Conservation (phyloP, 495 filamentous ascomycete species). For the Mytilinidion resinicola region DNA sequence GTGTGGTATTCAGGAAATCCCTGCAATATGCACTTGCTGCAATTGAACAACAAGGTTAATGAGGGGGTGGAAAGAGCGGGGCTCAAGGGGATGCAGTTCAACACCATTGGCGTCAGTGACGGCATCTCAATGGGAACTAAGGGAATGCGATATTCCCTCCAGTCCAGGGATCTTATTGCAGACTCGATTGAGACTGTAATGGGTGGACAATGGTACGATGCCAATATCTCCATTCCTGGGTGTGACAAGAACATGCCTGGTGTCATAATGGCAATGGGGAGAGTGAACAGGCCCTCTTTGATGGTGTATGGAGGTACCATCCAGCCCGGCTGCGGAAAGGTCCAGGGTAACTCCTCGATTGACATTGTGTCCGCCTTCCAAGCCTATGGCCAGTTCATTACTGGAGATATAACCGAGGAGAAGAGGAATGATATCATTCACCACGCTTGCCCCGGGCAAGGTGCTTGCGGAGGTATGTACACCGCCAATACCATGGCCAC, state of each 20-base stretch:
- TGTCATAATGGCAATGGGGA: conserved; percentile 95
- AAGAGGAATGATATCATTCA: conserved; percentile 90
- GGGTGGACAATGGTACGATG: conserved; percentile 98
- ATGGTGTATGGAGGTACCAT: conserved; percentile 98
- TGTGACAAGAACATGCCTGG: conserved; percentile 99
- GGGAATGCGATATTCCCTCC: conserved; percentile 91
- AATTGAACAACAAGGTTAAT: conserved; percentile 74
- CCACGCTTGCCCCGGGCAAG: conserved; percentile 85
- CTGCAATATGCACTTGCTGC: conserved; percentile 97
- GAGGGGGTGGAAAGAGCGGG: conserved; percentile 63
- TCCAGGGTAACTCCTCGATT: conserved; percentile 66
- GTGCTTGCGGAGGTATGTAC: conserved; percentile 98
- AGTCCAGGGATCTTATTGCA: conserved; percentile 91
- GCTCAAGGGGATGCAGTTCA: conserved; percentile 66
- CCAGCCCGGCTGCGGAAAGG: conserved; percentile 75
- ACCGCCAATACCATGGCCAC: conserved; percentile 98
- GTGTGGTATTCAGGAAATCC: conserved; percentile 91
- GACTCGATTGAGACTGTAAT: conserved; percentile 99
- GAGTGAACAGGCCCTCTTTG: conserved; percentile 84
- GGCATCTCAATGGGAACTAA: conserved; percentile 74
- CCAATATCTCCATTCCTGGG: conserved; percentile 95
- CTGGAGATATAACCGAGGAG: conserved; percentile 85
- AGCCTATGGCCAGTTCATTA: conserved; percentile 90
- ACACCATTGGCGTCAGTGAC: conserved; percentile 92
- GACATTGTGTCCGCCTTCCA: conserved; percentile 98